Conservation (phyloP, 345 rosid species). For the Euphorbia pulcherrima region DNA sequence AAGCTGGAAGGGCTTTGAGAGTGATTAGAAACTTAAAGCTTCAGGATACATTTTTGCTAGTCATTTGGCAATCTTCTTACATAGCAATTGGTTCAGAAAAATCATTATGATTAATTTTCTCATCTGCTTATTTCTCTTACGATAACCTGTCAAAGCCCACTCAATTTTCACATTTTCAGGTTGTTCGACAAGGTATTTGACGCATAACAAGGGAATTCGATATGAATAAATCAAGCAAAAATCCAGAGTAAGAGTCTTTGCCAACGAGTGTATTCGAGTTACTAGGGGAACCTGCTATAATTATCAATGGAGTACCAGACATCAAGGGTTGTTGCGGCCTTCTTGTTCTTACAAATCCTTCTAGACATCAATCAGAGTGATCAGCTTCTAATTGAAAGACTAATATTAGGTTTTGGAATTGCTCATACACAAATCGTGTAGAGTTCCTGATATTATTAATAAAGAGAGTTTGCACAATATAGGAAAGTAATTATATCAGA, state of each 20-base stretch:
- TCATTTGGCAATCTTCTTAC: not conserved
- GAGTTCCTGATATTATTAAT: too few species aligned
- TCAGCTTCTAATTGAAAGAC: too few species aligned
- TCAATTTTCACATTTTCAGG: not conserved
- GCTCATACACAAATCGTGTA: too few species aligned
- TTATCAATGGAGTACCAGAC: constrained; percentile 69
- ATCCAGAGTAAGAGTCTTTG: constrained; percentile 29
- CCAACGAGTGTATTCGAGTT: constrained; percentile 41
- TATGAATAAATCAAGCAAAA: not conserved
- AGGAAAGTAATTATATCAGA: too few species aligned
- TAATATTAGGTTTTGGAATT: too few species aligned
- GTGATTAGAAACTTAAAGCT: not conserved
- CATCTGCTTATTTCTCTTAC: not conserved
- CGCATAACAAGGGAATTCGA: not conserved
- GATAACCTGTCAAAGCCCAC: not conserved
- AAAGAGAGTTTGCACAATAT: too few species aligned
- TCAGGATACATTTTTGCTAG: not conserved
- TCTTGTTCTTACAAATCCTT: constrained; percentile 12
- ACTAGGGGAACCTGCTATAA: constrained; percentile 73
- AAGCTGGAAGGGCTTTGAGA: too few species aligned
- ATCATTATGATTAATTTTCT: not conserved
- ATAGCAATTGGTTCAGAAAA: not conserved
- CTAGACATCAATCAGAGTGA: constrained; percentile 20
- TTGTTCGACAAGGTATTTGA: not conserved
- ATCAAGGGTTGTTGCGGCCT: constrained; percentile 18